Conservation (phyloP, 2,329 filamentous ascomycete genomes). For the Botrytis pseudocinerea region DNA sequence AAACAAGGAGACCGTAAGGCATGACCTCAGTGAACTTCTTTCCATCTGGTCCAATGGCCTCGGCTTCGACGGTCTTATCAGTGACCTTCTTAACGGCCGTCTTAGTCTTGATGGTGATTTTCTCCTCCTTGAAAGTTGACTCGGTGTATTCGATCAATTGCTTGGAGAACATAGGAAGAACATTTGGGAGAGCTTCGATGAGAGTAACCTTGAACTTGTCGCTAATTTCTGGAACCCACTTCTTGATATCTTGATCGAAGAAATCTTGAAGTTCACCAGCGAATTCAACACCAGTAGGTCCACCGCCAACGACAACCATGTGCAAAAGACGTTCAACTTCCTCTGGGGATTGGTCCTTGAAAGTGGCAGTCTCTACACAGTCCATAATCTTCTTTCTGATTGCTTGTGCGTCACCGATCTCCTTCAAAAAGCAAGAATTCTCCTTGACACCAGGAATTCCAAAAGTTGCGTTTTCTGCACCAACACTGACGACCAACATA, state of each 20-base stretch:
- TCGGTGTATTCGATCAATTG: constrained; percentile 99
- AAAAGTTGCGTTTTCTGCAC: constrained; percentile 97
- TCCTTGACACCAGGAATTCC: constrained; percentile 95
- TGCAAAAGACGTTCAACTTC: constrained; percentile 93
- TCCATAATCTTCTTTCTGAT: constrained; percentile 99
- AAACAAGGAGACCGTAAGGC: constrained; percentile 93
- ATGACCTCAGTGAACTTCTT: constrained; percentile 78
- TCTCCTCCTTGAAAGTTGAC: constrained; percentile 98
- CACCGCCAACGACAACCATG: constrained; percentile 95
- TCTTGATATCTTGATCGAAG: constrained; percentile 97
- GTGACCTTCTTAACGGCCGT: constrained; percentile 99
- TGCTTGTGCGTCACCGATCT: constrained; percentile 91
- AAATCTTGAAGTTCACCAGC: constrained; percentile 98
- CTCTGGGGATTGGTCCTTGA: constrained; percentile 89
- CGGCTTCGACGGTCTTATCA: constrained; percentile 88
- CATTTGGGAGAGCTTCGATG: constrained; percentile 94
- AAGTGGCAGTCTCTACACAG: constrained; percentile 95
- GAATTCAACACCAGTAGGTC: constrained; percentile 96
- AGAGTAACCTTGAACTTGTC: constrained; percentile 96
- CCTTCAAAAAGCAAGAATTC: constrained; percentile 97
- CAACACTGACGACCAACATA: constrained; percentile 96
- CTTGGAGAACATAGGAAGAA: constrained; percentile 97
- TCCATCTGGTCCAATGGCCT: constrained; percentile 78
- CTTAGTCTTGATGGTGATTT: constrained; percentile 96
- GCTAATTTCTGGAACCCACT: constrained; percentile 94